These are phyloP conservation scores for Amoebophrya sp. DNA, from an alignment of 169 alveolate genomes.

Conservation along the genomic window DNA sequence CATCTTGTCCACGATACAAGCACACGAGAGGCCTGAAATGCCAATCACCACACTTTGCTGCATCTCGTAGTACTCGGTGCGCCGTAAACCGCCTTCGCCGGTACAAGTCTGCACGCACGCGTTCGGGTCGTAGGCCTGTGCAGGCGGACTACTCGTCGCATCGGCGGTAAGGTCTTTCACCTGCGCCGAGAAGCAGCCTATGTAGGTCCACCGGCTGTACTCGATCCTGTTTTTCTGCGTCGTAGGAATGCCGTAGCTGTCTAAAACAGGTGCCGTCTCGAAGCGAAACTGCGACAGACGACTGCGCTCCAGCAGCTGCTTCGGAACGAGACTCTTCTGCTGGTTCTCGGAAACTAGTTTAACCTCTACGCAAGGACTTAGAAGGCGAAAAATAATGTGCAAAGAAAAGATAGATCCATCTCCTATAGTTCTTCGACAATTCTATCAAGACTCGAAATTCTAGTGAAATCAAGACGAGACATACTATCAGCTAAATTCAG, in stretches of 20 bases:
- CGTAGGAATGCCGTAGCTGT: background rate
- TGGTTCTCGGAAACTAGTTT: background rate
- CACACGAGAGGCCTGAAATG: background rate
- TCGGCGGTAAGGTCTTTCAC: background rate
- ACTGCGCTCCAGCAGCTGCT: background rate
- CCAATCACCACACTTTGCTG: background rate
- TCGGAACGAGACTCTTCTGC: background rate
- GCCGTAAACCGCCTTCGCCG: background rate
- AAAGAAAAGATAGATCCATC: no score
- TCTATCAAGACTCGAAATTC: no score
- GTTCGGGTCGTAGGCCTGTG: conserved; percentile 28
- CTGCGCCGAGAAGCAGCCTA: background rate
- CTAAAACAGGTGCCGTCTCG: background rate
- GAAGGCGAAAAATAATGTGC: no score
- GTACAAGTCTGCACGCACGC: background rate
- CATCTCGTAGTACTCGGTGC: background rate
- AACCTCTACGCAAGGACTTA: background rate
- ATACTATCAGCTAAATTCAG: no score
- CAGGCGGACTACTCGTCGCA: background rate
- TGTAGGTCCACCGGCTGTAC: conserved; percentile 14
- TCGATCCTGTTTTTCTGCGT: conserved; percentile 1
- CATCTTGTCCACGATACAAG: background rate
- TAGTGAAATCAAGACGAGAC: no score
- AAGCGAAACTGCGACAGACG: background rate
- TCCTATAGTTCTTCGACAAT: no score